Evolutionary conservation across 2,329 filamentous ascomycete species (phyloP).

Genomic region (Raffaelea albimanens): DNA sequence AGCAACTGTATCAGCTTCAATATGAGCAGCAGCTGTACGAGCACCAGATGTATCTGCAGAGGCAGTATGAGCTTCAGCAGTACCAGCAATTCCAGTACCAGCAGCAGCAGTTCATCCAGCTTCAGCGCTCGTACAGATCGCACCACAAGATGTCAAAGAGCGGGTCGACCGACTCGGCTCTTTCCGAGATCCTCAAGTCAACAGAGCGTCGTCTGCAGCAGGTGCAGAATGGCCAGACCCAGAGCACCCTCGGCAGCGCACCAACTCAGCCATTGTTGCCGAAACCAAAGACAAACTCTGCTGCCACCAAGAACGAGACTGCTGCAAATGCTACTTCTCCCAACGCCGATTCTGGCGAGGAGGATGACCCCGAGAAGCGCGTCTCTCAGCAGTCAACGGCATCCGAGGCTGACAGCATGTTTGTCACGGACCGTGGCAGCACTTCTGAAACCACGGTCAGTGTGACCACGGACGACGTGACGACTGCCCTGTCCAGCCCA

Average conservation of each 20-base stretch:
- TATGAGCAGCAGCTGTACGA: neutral
- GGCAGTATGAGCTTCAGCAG: neutral
- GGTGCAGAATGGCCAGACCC: constrained; percentile 2
- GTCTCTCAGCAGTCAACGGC: constrained; percentile 4
- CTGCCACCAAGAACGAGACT: neutral
- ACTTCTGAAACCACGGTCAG: neutral
- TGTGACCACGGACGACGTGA: neutral
- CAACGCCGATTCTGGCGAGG: neutral
- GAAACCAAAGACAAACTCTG: neutral
- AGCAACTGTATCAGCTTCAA: neutral
- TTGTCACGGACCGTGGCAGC: neutral
- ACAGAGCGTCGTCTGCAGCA: constrained; percentile 39
- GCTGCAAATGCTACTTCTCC: neutral
- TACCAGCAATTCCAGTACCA: neutral
- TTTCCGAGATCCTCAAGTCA: constrained; percentile 40
- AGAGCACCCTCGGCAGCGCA: neutral
- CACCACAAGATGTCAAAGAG: constrained; percentile 4
- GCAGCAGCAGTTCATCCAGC: constrained; percentile 5
- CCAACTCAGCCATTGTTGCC: neutral
- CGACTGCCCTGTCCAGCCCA: constrained; percentile 11
- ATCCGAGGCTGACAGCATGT: constrained; percentile 11
- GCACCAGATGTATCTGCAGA: neutral
- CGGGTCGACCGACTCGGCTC: constrained; percentile 32
- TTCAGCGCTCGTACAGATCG: neutral
- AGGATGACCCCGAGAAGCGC: constrained; percentile 1